Base-by-base conservation (phyloP, 768 basidiomycete genomes). In the Nidula microcarpa region DNA sequence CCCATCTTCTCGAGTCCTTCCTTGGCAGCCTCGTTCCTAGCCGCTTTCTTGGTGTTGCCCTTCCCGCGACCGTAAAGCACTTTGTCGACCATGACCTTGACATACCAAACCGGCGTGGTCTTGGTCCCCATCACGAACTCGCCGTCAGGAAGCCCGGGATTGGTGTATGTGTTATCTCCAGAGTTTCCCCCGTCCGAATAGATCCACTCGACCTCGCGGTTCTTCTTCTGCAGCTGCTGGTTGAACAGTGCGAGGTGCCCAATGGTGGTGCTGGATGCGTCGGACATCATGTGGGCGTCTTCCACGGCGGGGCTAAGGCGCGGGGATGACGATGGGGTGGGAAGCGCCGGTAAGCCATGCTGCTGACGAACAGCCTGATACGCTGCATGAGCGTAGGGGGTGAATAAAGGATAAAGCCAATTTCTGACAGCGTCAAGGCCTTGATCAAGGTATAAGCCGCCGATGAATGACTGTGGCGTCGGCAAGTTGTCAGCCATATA, bases 231-330 rank as follows among this genome's bases (percentile, higher is more conserved):
- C 51, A 91, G 65, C 53, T 80, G 73, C 69, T 91, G 89, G 63
- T 92, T 92, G 75, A 92, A 91, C 50, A 92, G 68, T 36, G 87
- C 85, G 9, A 92, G 79, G 62, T 91, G 86, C 4, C 90, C 90
- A 37, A 67, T 63, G 34, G 73, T 73, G 35, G 71, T 60, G 56
- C 63, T 46, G 49, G 62, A 55, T 47, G 55, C 36, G 39, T 47
- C 52, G 52, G 47, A 53, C 50, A 9, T 57, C 54, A 13, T 47
- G 41, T 2, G 67, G 61, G n/a, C 65, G 60, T 10, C 35, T 34
- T 43, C 58, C 61, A 35, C 41, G 39, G 47, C 41, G 46, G 47
- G 47, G 36, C 47, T 47, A 11, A 44, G 51, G 41, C 17, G 54
- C 49, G 60, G 51, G 51, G 58, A 45, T 37, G 66, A 52, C 4